phyloP scores from a whole-genome alignment of 2,329 filamentous ascomycete species.

The Setomelanomma holmii region DNA sequence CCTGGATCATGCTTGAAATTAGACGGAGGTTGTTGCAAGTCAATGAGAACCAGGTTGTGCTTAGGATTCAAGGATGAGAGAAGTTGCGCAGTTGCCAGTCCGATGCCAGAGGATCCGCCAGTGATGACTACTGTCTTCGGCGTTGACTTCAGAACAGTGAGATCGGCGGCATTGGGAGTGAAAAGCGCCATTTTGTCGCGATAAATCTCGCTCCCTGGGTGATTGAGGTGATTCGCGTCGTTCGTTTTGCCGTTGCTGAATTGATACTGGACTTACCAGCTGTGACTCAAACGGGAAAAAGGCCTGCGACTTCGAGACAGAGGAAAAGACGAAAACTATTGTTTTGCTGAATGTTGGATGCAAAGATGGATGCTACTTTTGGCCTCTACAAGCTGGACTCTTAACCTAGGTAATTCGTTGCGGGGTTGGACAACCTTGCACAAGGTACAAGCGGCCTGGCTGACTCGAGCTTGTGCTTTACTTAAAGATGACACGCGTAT shows the following conservation, averaged over 20 bases:
- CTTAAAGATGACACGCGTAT: too few species aligned
- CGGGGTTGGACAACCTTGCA: slow-evolving; percentile 1
- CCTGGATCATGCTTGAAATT: slow-evolving; percentile 35
- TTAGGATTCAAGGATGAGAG: slow-evolving; percentile 46
- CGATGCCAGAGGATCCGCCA: slow-evolving; percentile 52
- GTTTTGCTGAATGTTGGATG: too few species aligned
- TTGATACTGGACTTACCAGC: too few species aligned
- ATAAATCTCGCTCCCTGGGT: too few species aligned
- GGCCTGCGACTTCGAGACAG: too few species aligned
- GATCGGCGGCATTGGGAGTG: slow-evolving; percentile 23
- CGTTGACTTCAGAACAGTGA: slow-evolving; percentile 29
- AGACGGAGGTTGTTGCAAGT: slow-evolving; percentile 46
- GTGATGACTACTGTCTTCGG: slow-evolving; percentile 49
- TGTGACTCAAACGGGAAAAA: too few species aligned
- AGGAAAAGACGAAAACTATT: too few species aligned
- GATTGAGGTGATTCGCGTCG: too few species aligned
- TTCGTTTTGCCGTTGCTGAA: too few species aligned
- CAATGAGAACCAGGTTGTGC: slow-evolving; percentile 53
- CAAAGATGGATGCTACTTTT: too few species aligned
- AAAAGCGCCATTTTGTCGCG: slow-evolving; percentile 38
- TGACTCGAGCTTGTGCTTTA: too few species aligned
- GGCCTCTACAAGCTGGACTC: too few species aligned
- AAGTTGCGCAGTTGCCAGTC: slow-evolving; percentile 50
- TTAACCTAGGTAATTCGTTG: slow-evolving; percentile 23
- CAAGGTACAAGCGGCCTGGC: background rate